phyloP scores from a whole-genome alignment of 78 protist genomes.

The Dictyostelium capitatum region DNA sequence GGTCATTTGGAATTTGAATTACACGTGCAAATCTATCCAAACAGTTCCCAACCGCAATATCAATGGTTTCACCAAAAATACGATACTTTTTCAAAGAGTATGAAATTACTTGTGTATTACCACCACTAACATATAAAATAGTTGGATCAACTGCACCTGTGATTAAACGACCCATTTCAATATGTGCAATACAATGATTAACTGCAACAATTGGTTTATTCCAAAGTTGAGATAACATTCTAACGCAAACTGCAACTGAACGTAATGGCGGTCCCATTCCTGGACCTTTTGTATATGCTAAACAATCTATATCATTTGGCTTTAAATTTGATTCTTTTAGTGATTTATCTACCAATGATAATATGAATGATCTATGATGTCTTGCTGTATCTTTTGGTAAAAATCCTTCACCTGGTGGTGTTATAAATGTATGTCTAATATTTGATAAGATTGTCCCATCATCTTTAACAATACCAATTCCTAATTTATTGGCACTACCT shows the following conservation, averaged over 20 bases:
- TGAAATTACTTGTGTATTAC: conserved; percentile 97
- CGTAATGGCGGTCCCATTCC: conserved; percentile 98
- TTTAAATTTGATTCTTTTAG: conserved; percentile 87
- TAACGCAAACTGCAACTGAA: conserved; percentile 94
- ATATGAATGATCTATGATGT: conserved; percentile 87
- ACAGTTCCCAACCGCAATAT: conserved; percentile 99
- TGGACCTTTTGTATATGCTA: conserved; percentile 97
- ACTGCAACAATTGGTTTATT: conserved; percentile 96
- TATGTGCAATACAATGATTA: conserved; percentile 99
- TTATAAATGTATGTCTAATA: conserved; percentile 95
- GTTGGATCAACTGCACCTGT: conserved; percentile 97
- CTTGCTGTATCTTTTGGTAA: conserved; percentile 97
- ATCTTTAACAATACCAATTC: conserved; percentile 97
- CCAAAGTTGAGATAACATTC: conserved; percentile 97
- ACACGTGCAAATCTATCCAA: conserved; percentile 95
- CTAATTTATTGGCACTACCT: conserved; percentile 99
- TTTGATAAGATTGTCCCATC: conserved; percentile 97
- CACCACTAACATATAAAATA: conserved; percentile 99
- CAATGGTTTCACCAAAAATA: conserved; percentile 99
- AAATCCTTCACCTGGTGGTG: conserved; percentile 99
- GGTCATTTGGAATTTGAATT: conserved; percentile 96
- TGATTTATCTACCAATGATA: conserved; percentile 83
- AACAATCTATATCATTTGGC: conserved; percentile 79
- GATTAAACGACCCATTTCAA: conserved; percentile 99
- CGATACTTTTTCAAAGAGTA: conserved; percentile 91